These are phyloP conservation scores for Lichtheimia corymbifera DNA, from an alignment of 371 early-diverging fungal species.

Conservation along the genomic window DNA sequence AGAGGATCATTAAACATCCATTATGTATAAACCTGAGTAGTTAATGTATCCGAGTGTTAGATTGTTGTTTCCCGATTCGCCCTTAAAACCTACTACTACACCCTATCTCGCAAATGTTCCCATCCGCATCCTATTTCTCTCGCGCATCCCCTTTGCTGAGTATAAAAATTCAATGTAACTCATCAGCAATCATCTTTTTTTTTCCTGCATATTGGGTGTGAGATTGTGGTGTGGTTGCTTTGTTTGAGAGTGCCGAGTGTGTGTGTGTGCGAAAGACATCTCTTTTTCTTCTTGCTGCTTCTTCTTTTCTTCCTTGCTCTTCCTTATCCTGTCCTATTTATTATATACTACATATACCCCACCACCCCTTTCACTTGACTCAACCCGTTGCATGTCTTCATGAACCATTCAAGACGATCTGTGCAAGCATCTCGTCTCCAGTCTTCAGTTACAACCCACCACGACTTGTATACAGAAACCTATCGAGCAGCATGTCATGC, in stretches of 20 bases:
- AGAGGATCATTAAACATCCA: conserved; percentile 24
- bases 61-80: too few species aligned
- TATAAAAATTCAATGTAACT: too few species aligned
- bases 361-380: neutral
- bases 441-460: conserved; percentile 6
- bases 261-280: too few species aligned
- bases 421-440: conserved; percentile 6
- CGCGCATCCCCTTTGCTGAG: conserved; percentile 1
- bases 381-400: conserved; percentile 9
- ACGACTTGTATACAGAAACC: conserved; percentile 46
- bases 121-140: conserved; percentile 8
- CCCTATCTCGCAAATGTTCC: too few species aligned
- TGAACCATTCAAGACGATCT: conserved; percentile 14
- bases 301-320: too few species aligned
- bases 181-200: conserved; percentile 5
- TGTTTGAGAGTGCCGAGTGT: too few species aligned
- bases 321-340: too few species aligned
- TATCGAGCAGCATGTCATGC: conserved; percentile 51
- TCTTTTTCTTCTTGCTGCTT: too few species aligned
- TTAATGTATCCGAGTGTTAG: conserved; percentile 12
- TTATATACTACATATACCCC: neutral
- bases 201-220: too few species aligned
- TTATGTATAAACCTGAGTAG: conserved; percentile 6
- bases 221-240: too few species aligned
- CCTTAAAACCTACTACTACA: too few species aligned